These are phyloP conservation scores for Pythium aphanidermatum DNA, from an alignment of 352 stramenopile species.

Conservation along the genomic window DNA sequence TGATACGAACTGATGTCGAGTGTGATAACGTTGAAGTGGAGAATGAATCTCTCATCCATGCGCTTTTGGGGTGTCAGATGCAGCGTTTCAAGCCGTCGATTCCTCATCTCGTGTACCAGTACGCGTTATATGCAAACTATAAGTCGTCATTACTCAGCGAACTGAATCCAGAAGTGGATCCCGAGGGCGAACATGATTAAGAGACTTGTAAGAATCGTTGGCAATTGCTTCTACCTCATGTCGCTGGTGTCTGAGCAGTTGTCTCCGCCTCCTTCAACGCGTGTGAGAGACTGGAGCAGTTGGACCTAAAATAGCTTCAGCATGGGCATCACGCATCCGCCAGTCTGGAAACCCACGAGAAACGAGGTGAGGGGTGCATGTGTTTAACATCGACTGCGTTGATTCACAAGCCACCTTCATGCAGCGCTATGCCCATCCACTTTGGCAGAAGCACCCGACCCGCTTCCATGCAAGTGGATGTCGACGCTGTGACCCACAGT, in stretches of 20 bases:
- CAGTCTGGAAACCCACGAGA: too few relatives aligned
- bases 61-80: conserved; percentile 70
- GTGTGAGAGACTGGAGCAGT: too few relatives aligned
- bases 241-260: too few relatives aligned
- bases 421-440: neutral
- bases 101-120: conserved; percentile 95
- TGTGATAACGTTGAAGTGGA: conserved; percentile 47
- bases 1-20: neutral
- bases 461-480: neutral
- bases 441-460: conserved; percentile 6
- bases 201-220: neutral
- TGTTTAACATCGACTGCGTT: neutral
- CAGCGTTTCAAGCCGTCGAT: conserved; percentile 87
- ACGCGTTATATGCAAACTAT: conserved; percentile 91
- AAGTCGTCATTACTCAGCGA: conserved; percentile 44
- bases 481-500: neutral
- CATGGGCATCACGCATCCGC: too few relatives aligned
- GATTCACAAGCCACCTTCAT: neutral
- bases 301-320: too few relatives aligned
- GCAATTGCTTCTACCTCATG: neutral
- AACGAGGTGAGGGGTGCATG: neutral
- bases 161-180: conserved; percentile 72
- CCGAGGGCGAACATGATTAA: conserved; percentile 14
- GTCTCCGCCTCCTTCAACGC: too few relatives aligned
- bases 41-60: conserved; percentile 81